Conservation (phyloP, 129 eudicot genomes). For the Silybum marianum region DNA sequence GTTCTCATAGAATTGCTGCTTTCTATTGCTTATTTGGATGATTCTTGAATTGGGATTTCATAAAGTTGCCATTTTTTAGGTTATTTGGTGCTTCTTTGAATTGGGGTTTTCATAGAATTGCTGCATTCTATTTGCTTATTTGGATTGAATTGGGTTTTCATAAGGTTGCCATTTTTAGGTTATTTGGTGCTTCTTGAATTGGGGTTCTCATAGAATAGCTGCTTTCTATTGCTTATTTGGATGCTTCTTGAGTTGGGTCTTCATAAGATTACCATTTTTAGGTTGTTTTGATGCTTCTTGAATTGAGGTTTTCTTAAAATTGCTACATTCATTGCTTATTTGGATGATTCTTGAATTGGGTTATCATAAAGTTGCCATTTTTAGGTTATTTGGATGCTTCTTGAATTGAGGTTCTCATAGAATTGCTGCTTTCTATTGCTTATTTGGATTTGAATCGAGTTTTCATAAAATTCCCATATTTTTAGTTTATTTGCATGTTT, state of each 20-base stretch:
- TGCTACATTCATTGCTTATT: background rate
- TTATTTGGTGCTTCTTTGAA: too few relatives aligned
- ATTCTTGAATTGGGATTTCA: too few relatives aligned
- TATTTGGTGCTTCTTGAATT: background rate
- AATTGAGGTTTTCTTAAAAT: background rate
- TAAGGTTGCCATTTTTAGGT: background rate
- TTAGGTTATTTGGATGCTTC: background rate
- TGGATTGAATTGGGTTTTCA: too few relatives aligned
- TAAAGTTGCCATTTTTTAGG: background rate
- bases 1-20: background rate
- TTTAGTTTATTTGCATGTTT: background rate
- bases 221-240: background rate
- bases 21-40: too few relatives aligned
- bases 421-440: too few relatives aligned
- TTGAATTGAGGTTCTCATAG: too few relatives aligned
- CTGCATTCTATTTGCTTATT: too few relatives aligned
- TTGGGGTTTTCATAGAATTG: too few relatives aligned
- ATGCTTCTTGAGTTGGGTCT: too few relatives aligned
- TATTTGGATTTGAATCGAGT: background rate
- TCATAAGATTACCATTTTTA: background rate
- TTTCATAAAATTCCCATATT: background rate
- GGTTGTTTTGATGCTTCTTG: background rate
- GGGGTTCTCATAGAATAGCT: background rate
- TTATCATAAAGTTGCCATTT: background rate
- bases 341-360: background rate